These are phyloP conservation scores for Oemleria cerasiformis DNA, from an alignment of 306 rosid genomes.

Conservation along the genomic window DNA sequence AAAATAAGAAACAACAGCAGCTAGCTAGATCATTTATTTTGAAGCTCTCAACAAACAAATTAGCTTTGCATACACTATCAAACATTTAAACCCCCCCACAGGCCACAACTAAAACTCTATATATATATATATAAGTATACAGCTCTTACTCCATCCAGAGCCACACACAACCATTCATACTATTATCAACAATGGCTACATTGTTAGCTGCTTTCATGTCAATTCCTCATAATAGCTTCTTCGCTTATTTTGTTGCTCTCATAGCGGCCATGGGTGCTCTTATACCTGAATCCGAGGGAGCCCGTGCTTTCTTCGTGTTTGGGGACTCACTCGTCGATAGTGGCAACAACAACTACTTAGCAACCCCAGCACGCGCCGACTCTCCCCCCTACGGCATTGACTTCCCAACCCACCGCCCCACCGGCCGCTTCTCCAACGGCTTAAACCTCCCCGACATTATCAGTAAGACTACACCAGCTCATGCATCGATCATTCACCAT, in stretches of 20 bases:
- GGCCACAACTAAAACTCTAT: not conserved
- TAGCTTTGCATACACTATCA: not conserved
- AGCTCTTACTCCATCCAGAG: not conserved
- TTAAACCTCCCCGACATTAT: conserved; percentile 57
- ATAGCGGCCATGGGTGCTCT: not conserved
- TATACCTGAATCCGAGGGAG: conserved; percentile 25
- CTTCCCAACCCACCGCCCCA: conserved; percentile 48
- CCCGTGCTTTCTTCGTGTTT: conserved; percentile 45
- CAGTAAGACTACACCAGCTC: conserved; percentile 8
- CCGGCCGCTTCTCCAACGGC: conserved; percentile 72
- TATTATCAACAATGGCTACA: not conserved
- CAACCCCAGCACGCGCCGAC: conserved; percentile 48
- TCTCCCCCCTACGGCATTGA: conserved; percentile 60
- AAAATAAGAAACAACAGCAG: too few relatives aligned
- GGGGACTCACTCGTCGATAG: conserved; percentile 60
- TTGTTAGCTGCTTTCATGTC: not conserved
- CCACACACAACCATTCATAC: not conserved
- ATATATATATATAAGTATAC: not conserved
- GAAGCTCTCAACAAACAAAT: not conserved
- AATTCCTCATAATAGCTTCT: not conserved
- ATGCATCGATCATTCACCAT: not conserved
- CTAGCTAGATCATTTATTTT: not conserved
- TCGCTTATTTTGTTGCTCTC: not conserved
- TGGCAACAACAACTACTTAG: conserved; percentile 58
- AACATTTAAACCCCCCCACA: not conserved